These are phyloP conservation scores for Hondaea fermentalgiana DNA, from an alignment of 108 stramenopile species.

Conservation along the genomic window DNA sequence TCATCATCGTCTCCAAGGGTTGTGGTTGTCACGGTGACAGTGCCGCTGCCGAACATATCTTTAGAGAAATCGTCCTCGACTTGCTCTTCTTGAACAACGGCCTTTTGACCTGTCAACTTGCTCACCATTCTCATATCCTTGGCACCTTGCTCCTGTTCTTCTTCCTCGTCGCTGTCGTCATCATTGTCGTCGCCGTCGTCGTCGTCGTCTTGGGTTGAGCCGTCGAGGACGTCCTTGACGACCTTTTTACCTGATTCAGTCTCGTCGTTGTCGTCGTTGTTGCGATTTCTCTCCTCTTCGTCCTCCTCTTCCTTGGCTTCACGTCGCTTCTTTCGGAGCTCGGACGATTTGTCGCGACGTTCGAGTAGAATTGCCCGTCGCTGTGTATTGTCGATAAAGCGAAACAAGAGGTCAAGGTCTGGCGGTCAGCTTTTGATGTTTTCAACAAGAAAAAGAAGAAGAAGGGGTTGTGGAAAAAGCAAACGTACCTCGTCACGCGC, in stretches of 20 bases:
- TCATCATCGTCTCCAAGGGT: neutral
- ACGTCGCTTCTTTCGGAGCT: too few relatives aligned
- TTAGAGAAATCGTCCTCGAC: neutral
- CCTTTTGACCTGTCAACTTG: neutral
- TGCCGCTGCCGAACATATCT: neutral
- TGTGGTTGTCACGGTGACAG: neutral
- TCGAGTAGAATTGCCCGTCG: too few relatives aligned
- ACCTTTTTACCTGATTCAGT: neutral
- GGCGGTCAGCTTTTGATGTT: too few relatives aligned
- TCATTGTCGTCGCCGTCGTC: neutral
- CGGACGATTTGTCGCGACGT: too few relatives aligned
- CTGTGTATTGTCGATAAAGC: too few relatives aligned
- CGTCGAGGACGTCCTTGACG: neutral
- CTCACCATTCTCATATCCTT: neutral
- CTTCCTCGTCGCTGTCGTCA: neutral
- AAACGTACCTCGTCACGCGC: neutral
- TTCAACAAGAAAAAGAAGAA: too few relatives aligned
- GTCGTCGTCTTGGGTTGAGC: too few relatives aligned
- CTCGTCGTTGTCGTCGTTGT: neutral
- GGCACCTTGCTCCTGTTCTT: neutral
- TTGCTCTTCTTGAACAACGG: neutral
- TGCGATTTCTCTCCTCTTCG: neutral
- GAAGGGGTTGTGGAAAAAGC: too few relatives aligned
- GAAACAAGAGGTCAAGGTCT: too few relatives aligned
- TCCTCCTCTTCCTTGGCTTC: too few relatives aligned